Evolutionary conservation across 805 yeast genomes (phyloP).

Genomic region (Myxozyma monticola): DNA sequence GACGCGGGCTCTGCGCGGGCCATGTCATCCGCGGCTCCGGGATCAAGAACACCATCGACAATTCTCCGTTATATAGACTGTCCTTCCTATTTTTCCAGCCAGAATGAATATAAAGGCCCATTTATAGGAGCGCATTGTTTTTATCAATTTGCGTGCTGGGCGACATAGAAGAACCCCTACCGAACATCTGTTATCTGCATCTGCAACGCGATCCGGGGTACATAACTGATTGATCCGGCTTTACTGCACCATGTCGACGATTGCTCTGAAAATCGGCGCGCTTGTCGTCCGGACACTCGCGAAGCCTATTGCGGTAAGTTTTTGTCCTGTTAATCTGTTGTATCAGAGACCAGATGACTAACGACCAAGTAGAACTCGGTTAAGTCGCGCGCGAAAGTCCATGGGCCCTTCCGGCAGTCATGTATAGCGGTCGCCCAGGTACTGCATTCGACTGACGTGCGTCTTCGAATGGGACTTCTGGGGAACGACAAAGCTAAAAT

Average conservation of each 20-base stretch:
- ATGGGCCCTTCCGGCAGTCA: constrained; percentile 56
- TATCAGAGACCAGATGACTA: constrained; percentile 1
- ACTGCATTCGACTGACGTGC: constrained; percentile 64
- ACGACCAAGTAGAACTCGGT: constrained; percentile 48
- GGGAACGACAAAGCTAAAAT: constrained; percentile 53
- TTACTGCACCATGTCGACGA: constrained; percentile 60
- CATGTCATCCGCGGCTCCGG: no score
- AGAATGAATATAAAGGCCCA: no score
- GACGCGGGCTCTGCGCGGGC: no score
- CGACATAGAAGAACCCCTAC: no score
- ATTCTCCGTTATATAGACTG: neutral
- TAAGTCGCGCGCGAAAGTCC: constrained; percentile 74
- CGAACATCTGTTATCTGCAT: no score
- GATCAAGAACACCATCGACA: no score
- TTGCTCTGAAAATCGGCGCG: constrained; percentile 72
- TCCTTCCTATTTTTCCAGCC: neutral
- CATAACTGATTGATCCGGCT: neutral
- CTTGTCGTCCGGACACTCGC: constrained; percentile 72
- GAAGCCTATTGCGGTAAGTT: constrained; percentile 66
- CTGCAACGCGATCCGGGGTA: neutral
- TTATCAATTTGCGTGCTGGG: no score
- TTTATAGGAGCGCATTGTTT: no score
- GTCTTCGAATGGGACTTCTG: constrained; percentile 58
- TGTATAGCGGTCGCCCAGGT: constrained; percentile 75
- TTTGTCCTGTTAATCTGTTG: neutral